These are phyloP conservation scores for Paradendryphiella salina DNA, from an alignment of 2,329 filamentous ascomycete genomes.

Conservation along the genomic window DNA sequence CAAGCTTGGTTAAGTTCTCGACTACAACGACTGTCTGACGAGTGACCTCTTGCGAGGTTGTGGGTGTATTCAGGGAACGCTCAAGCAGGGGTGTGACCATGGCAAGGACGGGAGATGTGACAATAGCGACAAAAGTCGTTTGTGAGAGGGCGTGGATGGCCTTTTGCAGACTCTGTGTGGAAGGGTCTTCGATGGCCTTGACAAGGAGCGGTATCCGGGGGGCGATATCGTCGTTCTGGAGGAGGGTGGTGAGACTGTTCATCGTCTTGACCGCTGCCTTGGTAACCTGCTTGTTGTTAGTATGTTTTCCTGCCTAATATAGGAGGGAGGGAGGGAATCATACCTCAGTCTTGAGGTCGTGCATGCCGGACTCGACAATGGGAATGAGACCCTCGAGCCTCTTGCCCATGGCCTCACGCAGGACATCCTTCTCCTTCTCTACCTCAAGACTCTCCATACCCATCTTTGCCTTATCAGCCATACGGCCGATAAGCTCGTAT, in stretches of 20 bases:
- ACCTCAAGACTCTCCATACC: constrained; percentile 81
- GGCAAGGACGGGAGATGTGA: constrained; percentile 92
- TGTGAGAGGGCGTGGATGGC: constrained; percentile 95
- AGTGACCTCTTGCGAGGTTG: constrained; percentile 89
- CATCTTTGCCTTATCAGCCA: constrained; percentile 93
- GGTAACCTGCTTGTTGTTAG: constrained; percentile 50
- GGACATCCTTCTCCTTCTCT: constrained; percentile 82
- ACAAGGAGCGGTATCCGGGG: constrained; percentile 89
- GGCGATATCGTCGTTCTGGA: constrained; percentile 95
- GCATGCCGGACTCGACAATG: constrained; percentile 89
- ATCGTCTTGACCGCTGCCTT: constrained; percentile 94
- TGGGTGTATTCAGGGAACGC: constrained; percentile 87
- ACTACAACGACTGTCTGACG: constrained; percentile 95
- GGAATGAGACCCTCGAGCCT: constrained; percentile 86
- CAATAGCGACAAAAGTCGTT: constrained; percentile 97
- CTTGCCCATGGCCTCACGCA: constrained; percentile 88
- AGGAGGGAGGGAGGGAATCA: constrained; percentile 56
- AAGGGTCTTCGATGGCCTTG: constrained; percentile 94
- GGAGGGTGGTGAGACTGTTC: constrained; percentile 82
- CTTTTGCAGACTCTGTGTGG: constrained; percentile 84
- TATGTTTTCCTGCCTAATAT: not conserved
- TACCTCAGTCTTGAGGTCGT: constrained; percentile 84
- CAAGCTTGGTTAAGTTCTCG: constrained; percentile 96
- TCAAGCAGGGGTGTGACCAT: constrained; percentile 93
- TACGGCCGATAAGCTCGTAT: constrained; percentile 80